Evolutionary conservation across 2,329 filamentous ascomycete species (phyloP).

Genomic region (Pseudopithomyces maydicus): DNA sequence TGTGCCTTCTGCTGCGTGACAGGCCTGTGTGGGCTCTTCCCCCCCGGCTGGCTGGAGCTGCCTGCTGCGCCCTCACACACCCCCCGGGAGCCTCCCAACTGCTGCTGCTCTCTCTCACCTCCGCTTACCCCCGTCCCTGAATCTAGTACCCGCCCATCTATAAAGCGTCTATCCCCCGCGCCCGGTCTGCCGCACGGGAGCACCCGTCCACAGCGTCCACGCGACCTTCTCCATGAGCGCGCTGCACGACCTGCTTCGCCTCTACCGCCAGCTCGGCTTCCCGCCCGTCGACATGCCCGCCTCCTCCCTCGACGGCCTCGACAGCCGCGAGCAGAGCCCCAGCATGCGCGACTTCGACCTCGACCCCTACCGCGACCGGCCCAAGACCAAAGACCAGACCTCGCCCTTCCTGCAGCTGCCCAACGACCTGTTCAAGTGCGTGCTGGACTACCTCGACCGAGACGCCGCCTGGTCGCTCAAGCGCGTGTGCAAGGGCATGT

Average conservation of each 20-base stretch:
- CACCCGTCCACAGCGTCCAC: not conserved
- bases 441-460: constrained; percentile 41
- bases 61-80: too few relatives aligned
- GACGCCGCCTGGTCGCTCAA: constrained; percentile 41
- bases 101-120: not conserved
- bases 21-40: not conserved
- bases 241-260: constrained; percentile 6
- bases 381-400: constrained; percentile 22
- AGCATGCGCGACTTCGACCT: constrained; percentile 24
- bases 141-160: too few relatives aligned
- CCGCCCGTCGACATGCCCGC: constrained; percentile 28
- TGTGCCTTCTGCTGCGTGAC: not conserved
- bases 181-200: not conserved
- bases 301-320: constrained; percentile 9
- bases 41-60: not conserved
- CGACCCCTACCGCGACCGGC: constrained; percentile 19
- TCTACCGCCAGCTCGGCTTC: constrained; percentile 1
- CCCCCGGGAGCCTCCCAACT: too few relatives aligned
- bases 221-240: constrained; percentile 1
- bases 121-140: not conserved
- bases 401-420: constrained; percentile 36
- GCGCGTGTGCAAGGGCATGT: constrained; percentile 37
- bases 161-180: too few relatives aligned
- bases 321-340: constrained; percentile 33
- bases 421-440: constrained; percentile 43